Evolutionary conservation across 257 asterid species (phyloP).

Genomic region (Przewalskia tangutica): DNA sequence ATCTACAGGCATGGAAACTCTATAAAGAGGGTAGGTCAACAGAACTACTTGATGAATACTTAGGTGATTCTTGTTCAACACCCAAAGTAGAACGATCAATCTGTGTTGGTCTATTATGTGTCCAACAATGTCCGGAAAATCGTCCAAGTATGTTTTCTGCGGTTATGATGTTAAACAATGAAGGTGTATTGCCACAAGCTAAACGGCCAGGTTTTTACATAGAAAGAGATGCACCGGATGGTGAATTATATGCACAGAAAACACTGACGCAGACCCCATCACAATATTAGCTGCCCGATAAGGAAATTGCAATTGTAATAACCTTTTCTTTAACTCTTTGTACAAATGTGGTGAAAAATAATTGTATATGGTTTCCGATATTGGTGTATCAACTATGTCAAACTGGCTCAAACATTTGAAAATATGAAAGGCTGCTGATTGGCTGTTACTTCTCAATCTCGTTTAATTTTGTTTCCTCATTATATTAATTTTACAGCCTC

Average conservation of each 20-base stretch:
- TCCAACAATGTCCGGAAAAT: constrained; percentile 23
- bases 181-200: constrained; percentile 15
- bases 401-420: neutral
- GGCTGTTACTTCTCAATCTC: neutral
- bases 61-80: neutral
- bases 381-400: neutral
- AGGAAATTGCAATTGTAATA: neutral
- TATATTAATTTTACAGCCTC: neutral
- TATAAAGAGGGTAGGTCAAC: constrained; percentile 12
- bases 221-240: neutral
- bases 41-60: constrained; percentile 13
- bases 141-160: constrained; percentile 31
- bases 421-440: neutral
- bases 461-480: neutral
- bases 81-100: constrained; percentile 17
- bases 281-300: neutral
- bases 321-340: neutral
- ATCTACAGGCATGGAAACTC: constrained; percentile 27
- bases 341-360: neutral
- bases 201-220: constrained; percentile 26
- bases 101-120: constrained; percentile 29
- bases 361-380: too few relatives aligned
- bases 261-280: neutral
- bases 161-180: constrained; percentile 22
- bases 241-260: neutral